A percentile compares a stretch with the other conserved stretches of the same genome.
Conservation (phyloP, 352 stramenopile genomes). For the Phytophthora tentaculata region DNA sequence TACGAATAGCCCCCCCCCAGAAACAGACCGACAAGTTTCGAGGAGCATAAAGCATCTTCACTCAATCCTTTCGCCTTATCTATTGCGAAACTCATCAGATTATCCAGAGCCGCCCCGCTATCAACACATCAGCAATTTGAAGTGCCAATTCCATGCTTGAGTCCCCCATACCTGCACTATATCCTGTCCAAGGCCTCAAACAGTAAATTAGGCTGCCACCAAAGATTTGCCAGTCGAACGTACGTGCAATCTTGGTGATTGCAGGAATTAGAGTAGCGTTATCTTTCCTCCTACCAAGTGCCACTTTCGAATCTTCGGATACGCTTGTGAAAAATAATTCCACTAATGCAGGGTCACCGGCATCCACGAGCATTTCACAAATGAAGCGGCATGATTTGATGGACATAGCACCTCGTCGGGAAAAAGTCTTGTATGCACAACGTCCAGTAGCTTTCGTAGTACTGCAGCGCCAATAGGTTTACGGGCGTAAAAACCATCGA, state of each 20-base stretch:
- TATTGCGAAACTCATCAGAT: too few relatives aligned
- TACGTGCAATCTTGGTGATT: neutral
- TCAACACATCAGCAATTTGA: neutral
- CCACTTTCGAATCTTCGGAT: too few relatives aligned
- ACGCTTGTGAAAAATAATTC: conserved; percentile 17
- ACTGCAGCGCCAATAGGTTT: neutral
- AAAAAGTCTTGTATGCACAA: neutral
- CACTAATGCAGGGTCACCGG: conserved; percentile 10
- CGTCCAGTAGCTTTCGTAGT: conserved; percentile 3
- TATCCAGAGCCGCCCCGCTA: too few relatives aligned
- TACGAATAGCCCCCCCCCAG: too few relatives aligned
- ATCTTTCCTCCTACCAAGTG: too few relatives aligned
- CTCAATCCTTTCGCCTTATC: too few relatives aligned
- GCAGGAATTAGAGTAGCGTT: neutral
- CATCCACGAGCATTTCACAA: conserved; percentile 17
- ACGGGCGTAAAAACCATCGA: conserved; percentile 4
- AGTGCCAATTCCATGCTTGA: neutral
- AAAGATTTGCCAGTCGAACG: neutral
- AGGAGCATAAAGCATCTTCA: neutral
- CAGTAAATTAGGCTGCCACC: neutral
- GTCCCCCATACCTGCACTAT: too few relatives aligned
- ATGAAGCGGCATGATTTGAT: conserved; percentile 16
- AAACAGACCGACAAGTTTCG: neutral
- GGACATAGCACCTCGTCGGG: neutral
- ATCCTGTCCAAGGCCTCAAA: too few relatives aligned